Evolutionary conservation across 805 yeast genomes (phyloP).

Genomic region (Isabelozyma pseudorhagii): DNA sequence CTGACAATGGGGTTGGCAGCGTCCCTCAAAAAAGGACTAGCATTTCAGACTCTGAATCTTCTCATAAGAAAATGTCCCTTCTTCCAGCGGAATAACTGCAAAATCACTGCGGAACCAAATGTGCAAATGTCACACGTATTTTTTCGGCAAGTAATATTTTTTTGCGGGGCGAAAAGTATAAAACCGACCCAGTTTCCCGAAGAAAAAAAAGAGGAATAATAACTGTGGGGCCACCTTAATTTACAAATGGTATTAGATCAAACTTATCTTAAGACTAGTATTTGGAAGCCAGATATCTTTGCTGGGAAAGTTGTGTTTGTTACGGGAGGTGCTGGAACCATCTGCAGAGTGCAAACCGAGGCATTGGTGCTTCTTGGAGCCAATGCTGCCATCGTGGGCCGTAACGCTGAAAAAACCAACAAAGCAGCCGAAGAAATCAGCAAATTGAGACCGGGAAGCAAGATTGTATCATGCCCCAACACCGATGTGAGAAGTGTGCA

Average conservation of each 20-base stretch:
- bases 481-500: constrained; percentile 74
- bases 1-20: too few species aligned
- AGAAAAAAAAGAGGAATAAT: not conserved
- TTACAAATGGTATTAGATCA: constrained; percentile 2
- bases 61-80: too few species aligned
- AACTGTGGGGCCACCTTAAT: not conserved
- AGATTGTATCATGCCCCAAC: constrained; percentile 64
- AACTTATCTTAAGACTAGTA: constrained; percentile 23
- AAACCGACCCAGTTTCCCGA: not conserved
- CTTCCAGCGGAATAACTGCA: too few species aligned
- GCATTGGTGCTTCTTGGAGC: constrained; percentile 85
- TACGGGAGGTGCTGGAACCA: constrained; percentile 95
- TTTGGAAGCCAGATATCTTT: constrained; percentile 61
- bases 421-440: constrained; percentile 64
- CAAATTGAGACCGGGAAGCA: constrained; percentile 50
- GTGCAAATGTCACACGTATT: too few species aligned
- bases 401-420: constrained; percentile 63
- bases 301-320: constrained; percentile 83
- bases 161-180: not conserved
- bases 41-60: too few species aligned
- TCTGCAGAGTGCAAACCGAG: constrained; percentile 84
- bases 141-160: too few species aligned
- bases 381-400: constrained; percentile 79
- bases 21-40: too few species aligned
- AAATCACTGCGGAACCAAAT: too few species aligned